Base-by-base conservation (phyloP, 768 basidiomycete species). In the Trametes gibbosa region DNA sequence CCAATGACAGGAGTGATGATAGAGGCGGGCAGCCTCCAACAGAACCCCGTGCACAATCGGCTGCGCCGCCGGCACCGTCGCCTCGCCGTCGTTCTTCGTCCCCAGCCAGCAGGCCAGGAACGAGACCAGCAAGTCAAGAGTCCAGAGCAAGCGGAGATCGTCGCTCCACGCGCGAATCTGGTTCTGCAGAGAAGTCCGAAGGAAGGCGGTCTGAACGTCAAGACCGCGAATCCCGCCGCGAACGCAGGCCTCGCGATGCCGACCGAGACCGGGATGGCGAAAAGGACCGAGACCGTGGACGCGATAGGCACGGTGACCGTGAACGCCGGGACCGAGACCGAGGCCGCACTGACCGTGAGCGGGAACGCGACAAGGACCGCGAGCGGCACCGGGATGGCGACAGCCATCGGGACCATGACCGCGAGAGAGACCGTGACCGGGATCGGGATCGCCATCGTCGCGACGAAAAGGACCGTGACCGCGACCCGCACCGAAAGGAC, bases 71-170 rank as follows among this genome's bases (percentile, higher is more conserved):
- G 23, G 84, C 88, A 5, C 84, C 78, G 21, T 58, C 73, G 19
- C 69, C 86, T 46, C 83, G 82, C 35, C 78, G 77, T 27, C 84
- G 89, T 42, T 85, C 88, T 3, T 74, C 79, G 4, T 89, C 90
- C 3, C 90, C 90, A 16, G 66, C 77, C 0, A 86, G 81, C 61
- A 81, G 81, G 19, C 84, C 85, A 6, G 86, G 86, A 10, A 87
- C 89, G 12, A 77, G 90, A 50, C 85, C 87, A 56, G 77, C 80
- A 41, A 92, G 90, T 65, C 72, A 76, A 41, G 90, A 92, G 59
- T 90, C 90, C 64, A 84, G 89, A 34, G 76, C 80, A 3, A 91
- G 89, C 66, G 85, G 82, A 19, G 86, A 84, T 40, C 84, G 86
- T 50, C 79, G 84, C 8, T 77, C 80, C 40, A 84, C 83, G 62